These are phyloP conservation scores for Hyaloscypha bicolor DNA, from an alignment of 495 filamentous ascomycete species.

Conservation along the genomic window DNA sequence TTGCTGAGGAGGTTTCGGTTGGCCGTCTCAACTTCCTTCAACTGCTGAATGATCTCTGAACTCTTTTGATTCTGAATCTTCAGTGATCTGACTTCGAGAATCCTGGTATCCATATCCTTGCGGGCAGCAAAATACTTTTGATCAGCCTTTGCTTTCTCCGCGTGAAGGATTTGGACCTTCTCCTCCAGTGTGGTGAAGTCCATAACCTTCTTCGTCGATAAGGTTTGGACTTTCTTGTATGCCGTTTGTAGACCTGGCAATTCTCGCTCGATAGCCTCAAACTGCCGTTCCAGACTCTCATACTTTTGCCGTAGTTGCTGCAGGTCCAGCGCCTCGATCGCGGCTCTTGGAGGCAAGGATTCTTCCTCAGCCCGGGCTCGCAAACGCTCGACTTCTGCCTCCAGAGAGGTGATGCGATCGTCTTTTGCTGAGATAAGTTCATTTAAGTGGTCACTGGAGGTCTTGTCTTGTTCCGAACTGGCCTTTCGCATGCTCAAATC, in stretches of 20 bases:
- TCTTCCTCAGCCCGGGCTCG: slow-evolving; percentile 50
- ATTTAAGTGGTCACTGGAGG: slow-evolving; percentile 66
- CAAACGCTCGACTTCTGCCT: slow-evolving; percentile 77
- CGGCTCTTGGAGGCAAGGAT: slow-evolving; percentile 44
- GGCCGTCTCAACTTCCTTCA: slow-evolving; percentile 84
- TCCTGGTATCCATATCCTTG: slow-evolving; percentile 85
- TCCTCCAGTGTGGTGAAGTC: slow-evolving; percentile 79
- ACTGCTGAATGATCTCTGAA: slow-evolving; percentile 86
- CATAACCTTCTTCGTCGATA: slow-evolving; percentile 84
- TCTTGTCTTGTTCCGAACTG: slow-evolving; percentile 73
- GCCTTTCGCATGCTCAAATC: slow-evolving; percentile 81
- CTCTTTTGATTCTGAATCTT: slow-evolving; percentile 83
- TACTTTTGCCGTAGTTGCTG: slow-evolving; percentile 77
- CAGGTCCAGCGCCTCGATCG: slow-evolving; percentile 53
- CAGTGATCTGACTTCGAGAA: slow-evolving; percentile 73
- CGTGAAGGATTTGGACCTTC: slow-evolving; percentile 68
- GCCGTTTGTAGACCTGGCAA: slow-evolving; percentile 82
- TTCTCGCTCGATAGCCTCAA: slow-evolving; percentile 82
- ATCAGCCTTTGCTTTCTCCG: slow-evolving; percentile 94
- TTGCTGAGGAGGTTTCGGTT: slow-evolving; percentile 65
- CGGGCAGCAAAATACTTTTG: slow-evolving; percentile 97
- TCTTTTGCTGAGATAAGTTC: slow-evolving; percentile 78
- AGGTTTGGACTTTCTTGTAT: slow-evolving; percentile 79
- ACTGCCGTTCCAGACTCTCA: slow-evolving; percentile 72
- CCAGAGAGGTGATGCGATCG: slow-evolving; percentile 74